Evolutionary conservation across 1,139 yeast genomes (phyloP).

Genomic region (Pneumocystis sp.): DNA sequence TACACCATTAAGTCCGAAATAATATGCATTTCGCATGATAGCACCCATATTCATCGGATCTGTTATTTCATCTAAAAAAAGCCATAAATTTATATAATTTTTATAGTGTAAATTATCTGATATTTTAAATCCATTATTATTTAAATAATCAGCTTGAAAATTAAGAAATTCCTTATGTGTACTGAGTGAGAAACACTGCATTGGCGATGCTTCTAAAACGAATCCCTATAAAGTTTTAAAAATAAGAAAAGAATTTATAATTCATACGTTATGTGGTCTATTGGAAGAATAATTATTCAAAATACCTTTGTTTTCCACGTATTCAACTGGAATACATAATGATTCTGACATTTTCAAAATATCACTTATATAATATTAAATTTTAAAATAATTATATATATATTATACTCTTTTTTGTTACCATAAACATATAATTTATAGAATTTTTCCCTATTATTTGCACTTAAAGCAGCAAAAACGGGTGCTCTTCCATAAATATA

Average conservation of each 20-base stretch:
- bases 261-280: conserved; percentile 1
- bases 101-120: neutral
- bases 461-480: neutral
- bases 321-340: neutral
- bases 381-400: neutral
- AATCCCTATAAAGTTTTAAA: neutral
- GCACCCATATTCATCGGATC: conserved; percentile 92
- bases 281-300: neutral
- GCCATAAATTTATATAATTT: conserved; percentile 3
- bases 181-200: neutral
- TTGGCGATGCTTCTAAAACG: neutral
- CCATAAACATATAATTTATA: neutral
- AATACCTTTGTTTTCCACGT: neutral
- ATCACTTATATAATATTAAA: neutral
- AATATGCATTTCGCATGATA: conserved; percentile 65
- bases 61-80: conserved; percentile 28
- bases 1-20: conserved; percentile 70
- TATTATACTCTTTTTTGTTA: neutral
- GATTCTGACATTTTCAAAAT: neutral
- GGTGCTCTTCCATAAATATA: neutral
- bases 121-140: neutral
- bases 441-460: neutral
- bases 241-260: neutral
- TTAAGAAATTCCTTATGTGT: neutral
- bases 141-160: neutral